Conservation (phyloP, 2,329 filamentous ascomycete genomes). For the Epichloe bromicola region DNA sequence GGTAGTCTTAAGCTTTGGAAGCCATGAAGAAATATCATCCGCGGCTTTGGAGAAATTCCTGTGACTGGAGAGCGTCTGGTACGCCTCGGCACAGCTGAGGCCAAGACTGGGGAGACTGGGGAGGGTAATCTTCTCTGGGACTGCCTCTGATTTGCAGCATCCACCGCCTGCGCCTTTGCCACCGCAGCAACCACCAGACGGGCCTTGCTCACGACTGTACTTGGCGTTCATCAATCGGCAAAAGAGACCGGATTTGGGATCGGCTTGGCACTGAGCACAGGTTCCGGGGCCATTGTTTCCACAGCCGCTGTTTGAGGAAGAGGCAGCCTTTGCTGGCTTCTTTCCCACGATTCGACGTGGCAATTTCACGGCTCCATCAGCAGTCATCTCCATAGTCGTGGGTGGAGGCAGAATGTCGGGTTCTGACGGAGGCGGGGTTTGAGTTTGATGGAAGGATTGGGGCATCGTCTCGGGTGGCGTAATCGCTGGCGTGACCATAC, state of each 20-base stretch:
- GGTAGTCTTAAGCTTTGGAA: slow-evolving; percentile 56
- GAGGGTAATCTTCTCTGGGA: slow-evolving; percentile 22
- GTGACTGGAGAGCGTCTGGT: slow-evolving; percentile 66
- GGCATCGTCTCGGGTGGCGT: slow-evolving; percentile 27
- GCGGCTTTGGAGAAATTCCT: slow-evolving; percentile 62
- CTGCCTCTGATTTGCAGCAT: slow-evolving; percentile 43
- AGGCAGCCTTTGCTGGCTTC: slow-evolving; percentile 14
- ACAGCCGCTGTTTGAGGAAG: slow-evolving; percentile 25
- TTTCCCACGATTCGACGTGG: slow-evolving; percentile 26
- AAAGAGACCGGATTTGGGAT: slow-evolving; percentile 71
- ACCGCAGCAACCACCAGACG: slow-evolving; percentile 41
- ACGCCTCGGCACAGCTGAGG: slow-evolving; percentile 63
- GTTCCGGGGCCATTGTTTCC: slow-evolving; percentile 62
- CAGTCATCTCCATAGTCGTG: slow-evolving; percentile 44
- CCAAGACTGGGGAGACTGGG: slow-evolving; percentile 36
- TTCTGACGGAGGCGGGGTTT: slow-evolving; percentile 48
- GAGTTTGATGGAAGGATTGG: slow-evolving; percentile 33
- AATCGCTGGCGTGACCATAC: slow-evolving; percentile 27
- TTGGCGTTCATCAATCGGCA: slow-evolving; percentile 68
- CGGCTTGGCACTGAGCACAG: slow-evolving; percentile 64
- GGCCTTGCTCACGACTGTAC: slow-evolving; percentile 30
- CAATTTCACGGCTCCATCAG: slow-evolving; percentile 48
- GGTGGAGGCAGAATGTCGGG: slow-evolving; percentile 40
- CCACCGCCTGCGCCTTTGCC: slow-evolving; percentile 45
- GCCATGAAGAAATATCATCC: slow-evolving; percentile 62